Base-by-base conservation (phyloP, 2,329 filamentous ascomycete species). In the Raffaelea ambrosiae region DNA sequence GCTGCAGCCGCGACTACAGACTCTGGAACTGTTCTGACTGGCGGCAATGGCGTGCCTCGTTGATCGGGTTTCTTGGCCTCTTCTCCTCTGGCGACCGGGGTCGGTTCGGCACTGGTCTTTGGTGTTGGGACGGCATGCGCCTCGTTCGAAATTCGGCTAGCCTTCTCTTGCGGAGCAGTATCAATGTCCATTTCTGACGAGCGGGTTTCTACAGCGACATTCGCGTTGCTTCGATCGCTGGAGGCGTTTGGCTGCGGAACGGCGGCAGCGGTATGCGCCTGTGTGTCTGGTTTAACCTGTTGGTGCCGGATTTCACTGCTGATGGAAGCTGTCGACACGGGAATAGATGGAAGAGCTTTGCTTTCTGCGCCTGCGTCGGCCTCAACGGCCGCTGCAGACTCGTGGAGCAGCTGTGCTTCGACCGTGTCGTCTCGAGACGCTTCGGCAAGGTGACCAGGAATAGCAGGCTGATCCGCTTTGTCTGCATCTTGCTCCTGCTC, bases 381-480 rank as follows among this genome's bases (percentile, higher is more conserved):
- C 38, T 40, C 55, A 47, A 22, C 43, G 5, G 58, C 53, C 48
- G 64, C 55, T 26, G 64, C 61, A 7, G 66, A 69, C 54, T 71
- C 74, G 53, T 66, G 68, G 40, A 70, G 59, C 50, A 67, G 62
- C 54, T 69, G 73, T 20, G 67, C 67, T 53, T 77, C 72, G 2
- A 68, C 68, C 2, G 51, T 18, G 10, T 41, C 46, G 35, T 56
- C 11, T 20, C 16, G 14, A 2, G 23, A 23, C 8, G 4, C 35
- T 14, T 38, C 33, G 11, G 5, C 29, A n/a, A 4, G 16, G 14
- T 26, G 29, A 13, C 7, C 26, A 29, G 7, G 7, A 7, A 29
- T 13, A 29, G 7, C 13, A 29, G 13, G 26, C 13, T 29, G 26
- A 7, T 7, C 26, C 9, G 3, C 13, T 48, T 50, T 47, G n/a